Evolutionary conservation across 192 early-diverging fungal species (phyloP).

Genomic region (Umbelopsis ramanniana): DNA sequence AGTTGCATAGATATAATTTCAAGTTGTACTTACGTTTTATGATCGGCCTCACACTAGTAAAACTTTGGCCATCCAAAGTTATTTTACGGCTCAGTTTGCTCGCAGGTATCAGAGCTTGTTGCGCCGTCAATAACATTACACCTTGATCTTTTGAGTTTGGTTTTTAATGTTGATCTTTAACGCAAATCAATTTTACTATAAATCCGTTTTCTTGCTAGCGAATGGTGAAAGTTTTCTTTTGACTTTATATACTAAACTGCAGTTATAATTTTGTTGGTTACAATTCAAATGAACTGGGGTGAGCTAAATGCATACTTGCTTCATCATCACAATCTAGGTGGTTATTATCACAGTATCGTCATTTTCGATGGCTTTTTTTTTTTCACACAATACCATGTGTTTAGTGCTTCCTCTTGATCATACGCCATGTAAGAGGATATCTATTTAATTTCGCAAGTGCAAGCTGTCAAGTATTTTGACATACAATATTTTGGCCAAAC

Average conservation of each 20-base stretch:
- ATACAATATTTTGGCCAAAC: no score
- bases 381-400: no score
- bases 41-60: slow-evolving; percentile 32
- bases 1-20: neutral
- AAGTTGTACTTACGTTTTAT: slow-evolving; percentile 28
- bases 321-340: slow-evolving; percentile 13
- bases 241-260: neutral
- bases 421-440: no score
- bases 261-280: neutral
- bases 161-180: no score
- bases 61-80: slow-evolving; percentile 22
- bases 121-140: neutral
- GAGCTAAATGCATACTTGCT: neutral
- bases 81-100: slow-evolving; percentile 31
- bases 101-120: neutral
- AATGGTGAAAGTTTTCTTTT: no score
- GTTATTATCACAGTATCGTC: slow-evolving; percentile 1
- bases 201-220: no score
- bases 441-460: no score
- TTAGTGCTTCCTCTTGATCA: no score
- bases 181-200: no score
- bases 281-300: slow-evolving; percentile 6
- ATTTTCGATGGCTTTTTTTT: neutral
- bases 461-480: no score
- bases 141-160: no score